Base-by-base conservation (phyloP, 768 basidiomycete species). In the Tricholoma hemisulphureum region DNA sequence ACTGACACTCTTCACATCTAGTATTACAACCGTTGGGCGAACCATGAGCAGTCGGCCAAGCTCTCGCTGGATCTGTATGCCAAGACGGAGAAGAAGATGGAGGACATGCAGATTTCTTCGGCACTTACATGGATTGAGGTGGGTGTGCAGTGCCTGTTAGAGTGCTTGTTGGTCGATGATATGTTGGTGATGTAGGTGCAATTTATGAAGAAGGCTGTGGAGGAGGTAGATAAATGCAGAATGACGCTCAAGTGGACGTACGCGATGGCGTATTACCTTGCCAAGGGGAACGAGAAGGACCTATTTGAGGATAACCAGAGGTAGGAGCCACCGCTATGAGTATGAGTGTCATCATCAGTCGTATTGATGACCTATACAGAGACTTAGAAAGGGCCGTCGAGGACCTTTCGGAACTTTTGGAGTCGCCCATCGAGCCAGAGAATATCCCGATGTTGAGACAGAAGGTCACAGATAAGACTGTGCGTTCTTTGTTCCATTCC, bases 11-110 rank as follows among this genome's bases (percentile, higher is more conserved):
- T 9, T 39, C 29, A 26, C 16, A n/a, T 35, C 4, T 62, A 97
- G 94, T 99, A 98, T 77, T 99, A 98, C 79, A 98, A 97, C 72
- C 92, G 97, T 37, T 99, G 93, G 92, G 93, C 97, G 7, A 99
- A 99, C 73, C 97, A 99, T 75, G 97, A 99, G 69, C 95, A 97
- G 70, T 97, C 95, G n/a, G 94, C 95, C 51, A 95, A 95, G 74
- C 87, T 99, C 51, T 95, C 96, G 16, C 72, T 91, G 14, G 94
- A 98, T 62, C 78, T 98, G 39, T 96, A 95, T 72, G 82, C 82
- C 56, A 95, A 95, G 78, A 98, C 96, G 11, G 95, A 99, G 82
- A 95, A 96, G 84, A 98, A 98, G 86, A 99, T 99, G 97, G 95
- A 98, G 73, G 94, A 97, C 75, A 96, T 98, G 89, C 97, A 98